These are phyloP conservation scores for Leptodermis oblonga DNA, from an alignment of 257 asterid species.

Conservation along the genomic window DNA sequence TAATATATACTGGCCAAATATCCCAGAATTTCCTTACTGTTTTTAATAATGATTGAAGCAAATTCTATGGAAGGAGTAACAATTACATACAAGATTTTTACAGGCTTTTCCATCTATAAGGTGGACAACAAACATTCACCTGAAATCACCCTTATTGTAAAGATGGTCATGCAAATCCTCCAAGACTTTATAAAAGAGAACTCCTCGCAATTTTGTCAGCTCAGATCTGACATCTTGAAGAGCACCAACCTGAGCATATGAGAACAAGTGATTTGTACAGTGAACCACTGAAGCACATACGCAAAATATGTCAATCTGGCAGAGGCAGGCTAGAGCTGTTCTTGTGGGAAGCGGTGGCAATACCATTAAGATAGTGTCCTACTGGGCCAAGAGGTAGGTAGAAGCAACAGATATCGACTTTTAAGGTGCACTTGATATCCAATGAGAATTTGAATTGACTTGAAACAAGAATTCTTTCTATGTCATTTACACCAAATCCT, in stretches of 20 bases:
- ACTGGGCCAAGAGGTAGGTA: not conserved
- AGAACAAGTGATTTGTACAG: slow-evolving; percentile 16
- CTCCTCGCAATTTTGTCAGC: slow-evolving; percentile 85
- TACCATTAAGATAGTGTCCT: no score
- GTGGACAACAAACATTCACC: slow-evolving; percentile 38
- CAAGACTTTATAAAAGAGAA: slow-evolving; percentile 86
- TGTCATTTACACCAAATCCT: not conserved
- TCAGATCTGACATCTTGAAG: slow-evolving; percentile 99
- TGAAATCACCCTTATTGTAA: slow-evolving; percentile 88
- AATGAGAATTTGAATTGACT: not conserved
- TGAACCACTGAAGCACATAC: slow-evolving; percentile 1
- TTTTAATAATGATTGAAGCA: not conserved
- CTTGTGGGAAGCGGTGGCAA: not conserved
- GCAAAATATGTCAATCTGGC: not conserved
- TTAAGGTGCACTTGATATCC: not conserved
- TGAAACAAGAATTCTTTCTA: not conserved
- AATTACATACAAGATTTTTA: not conserved
- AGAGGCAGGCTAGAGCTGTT: no score
- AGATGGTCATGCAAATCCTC: slow-evolving; percentile 98
- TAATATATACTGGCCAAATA: not conserved
- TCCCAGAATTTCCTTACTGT: slow-evolving; percentile 2
- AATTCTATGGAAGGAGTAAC: not conserved
- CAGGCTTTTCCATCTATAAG: not conserved
- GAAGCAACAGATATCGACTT: not conserved
- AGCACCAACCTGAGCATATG: slow-evolving; percentile 84